Evolutionary conservation across 208 protist genomes (phyloP).

Genomic region (Herpetomonas muscarum): DNA sequence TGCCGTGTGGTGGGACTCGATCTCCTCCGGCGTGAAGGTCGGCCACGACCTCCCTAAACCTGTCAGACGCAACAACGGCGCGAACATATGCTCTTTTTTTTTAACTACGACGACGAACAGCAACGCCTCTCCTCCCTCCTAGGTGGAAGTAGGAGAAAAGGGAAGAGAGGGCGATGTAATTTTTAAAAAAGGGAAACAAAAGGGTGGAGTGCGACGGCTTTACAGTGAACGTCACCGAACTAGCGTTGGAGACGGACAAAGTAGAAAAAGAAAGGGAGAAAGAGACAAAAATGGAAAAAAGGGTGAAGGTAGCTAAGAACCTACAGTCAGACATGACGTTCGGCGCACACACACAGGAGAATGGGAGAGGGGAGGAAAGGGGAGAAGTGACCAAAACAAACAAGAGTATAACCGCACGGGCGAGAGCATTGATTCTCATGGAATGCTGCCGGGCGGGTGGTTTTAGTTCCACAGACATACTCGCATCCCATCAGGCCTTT

Average conservation of each 20-base stretch:
- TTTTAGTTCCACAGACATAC: no score
- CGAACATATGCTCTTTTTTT: slow-evolving; percentile 9
- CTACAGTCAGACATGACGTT: background rate
- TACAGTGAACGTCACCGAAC: slow-evolving; percentile 3
- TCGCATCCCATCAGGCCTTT: no score
- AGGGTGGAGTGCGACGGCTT: no score
- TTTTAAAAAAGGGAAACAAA: slow-evolving; percentile 16
- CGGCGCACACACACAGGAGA: background rate
- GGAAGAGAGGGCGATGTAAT: no score
- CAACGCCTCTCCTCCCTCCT: no score
- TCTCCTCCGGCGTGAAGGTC: slow-evolving; percentile 16
- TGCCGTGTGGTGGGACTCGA: slow-evolving; percentile 12
- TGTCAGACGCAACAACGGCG: slow-evolving; percentile 9
- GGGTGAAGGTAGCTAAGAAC: background rate
- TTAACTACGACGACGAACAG: no score
- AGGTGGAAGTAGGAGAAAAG: no score
- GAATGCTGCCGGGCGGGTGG: no score
- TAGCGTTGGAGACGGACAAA: slow-evolving; percentile 1
- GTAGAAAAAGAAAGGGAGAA: slow-evolving; percentile 2
- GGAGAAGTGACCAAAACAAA: background rate
- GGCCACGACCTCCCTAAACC: slow-evolving; percentile 18
- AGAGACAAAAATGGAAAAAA: background rate
- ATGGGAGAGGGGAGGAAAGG: background rate
- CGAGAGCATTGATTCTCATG: no score
- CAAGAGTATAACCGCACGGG: background rate